phyloP scores from a whole-genome alignment of 2,329 filamentous ascomycete species.

The Aspergillus sclerotialis region DNA sequence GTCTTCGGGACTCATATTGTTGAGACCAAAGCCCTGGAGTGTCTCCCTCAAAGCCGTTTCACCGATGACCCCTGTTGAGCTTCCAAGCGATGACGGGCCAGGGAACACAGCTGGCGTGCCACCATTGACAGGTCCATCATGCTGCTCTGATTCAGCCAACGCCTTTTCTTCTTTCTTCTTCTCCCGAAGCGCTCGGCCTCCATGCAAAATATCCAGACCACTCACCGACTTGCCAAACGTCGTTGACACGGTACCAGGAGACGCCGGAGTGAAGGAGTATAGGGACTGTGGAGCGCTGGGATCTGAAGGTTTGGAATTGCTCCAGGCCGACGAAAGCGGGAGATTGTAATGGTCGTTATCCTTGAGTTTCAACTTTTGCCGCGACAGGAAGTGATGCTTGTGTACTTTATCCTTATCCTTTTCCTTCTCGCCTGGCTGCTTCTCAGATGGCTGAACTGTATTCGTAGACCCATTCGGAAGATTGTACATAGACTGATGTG shows the following conservation, averaged over 20 bases:
- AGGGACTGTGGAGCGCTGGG: slow-evolving; percentile 57
- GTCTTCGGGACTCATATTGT: slow-evolving; percentile 62
- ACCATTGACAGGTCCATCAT: slow-evolving; percentile 20
- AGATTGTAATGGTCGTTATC: slow-evolving; percentile 54
- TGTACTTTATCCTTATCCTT: slow-evolving; percentile 38
- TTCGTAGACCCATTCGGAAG: slow-evolving; percentile 56
- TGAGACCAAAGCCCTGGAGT: slow-evolving; percentile 52
- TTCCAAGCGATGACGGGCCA: slow-evolving; percentile 32
- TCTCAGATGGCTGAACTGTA: slow-evolving; percentile 49
- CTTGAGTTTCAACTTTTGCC: slow-evolving; percentile 58
- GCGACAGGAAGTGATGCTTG: slow-evolving; percentile 59
- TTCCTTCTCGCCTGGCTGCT: slow-evolving; percentile 32
- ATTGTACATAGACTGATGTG: slow-evolving; percentile 53
- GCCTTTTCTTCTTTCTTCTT: slow-evolving; percentile 69
- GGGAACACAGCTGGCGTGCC: slow-evolving; percentile 22
- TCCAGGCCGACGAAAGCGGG: slow-evolving; percentile 57
- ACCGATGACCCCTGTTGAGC: slow-evolving; percentile 20
- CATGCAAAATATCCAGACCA: slow-evolving; percentile 70
- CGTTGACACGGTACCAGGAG: slow-evolving; percentile 50
- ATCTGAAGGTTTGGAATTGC: slow-evolving; percentile 58
- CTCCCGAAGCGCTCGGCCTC: slow-evolving; percentile 67
- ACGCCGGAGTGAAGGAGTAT: slow-evolving; percentile 60
- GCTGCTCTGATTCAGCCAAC: slow-evolving; percentile 30
- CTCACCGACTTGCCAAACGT: slow-evolving; percentile 77
- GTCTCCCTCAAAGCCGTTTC: slow-evolving; percentile 35